Evolutionary conservation across 345 rosid genomes (phyloP), one percentile per base, ranked within the genome.

Genomic region (Arabidopsis arenosa): DNA sequence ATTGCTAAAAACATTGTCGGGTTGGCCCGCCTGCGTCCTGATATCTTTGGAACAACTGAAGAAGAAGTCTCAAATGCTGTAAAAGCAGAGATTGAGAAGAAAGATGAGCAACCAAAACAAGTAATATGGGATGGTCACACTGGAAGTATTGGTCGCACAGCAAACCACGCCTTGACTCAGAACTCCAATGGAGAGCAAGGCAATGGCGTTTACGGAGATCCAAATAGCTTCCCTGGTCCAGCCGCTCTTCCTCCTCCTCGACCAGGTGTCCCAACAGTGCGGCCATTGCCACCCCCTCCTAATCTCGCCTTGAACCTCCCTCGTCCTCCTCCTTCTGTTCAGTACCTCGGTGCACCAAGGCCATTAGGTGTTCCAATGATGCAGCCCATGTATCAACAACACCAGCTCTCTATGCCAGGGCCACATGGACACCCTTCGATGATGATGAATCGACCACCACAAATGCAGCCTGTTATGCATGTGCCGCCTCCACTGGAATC

Each of bases 51-150:
- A 33, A 92, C 97, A 18, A 92, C 97, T 0, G 97, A 92, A 84
- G 97, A 92, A 81, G 97, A 92, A 86, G 97, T 92, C 45, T 92
- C 97, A 40, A 92, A 92, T 81, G 97, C 97, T 37, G 97, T 92
- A 9, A 90, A 87, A 81, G 97, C 96, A 37, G 97, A 92, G 83
- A 92, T 92, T 68, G 96, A 92, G 85, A 92, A 92, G 87, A 91
- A 89, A 78, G 96, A 92, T 70, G 97, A 92, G 81, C 97, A 92
- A 59, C 95, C 97, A 17, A 89, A 85, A 79, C 97, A 92, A 83
- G 90, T 92, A 17, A 90, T 92, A 80, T 92, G 97, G 97, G 97
- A 92, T 84, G 97, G 97, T 73, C 96, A 92, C 77, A 84, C 92
- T 1, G 96, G 92, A 78, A 92, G 97, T 79, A 92, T 92, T 32